Evolutionary conservation across 1,139 yeast species (phyloP), one percentile per base, ranked within the genome.

Genomic region (Magnusiomyces ingens): DNA sequence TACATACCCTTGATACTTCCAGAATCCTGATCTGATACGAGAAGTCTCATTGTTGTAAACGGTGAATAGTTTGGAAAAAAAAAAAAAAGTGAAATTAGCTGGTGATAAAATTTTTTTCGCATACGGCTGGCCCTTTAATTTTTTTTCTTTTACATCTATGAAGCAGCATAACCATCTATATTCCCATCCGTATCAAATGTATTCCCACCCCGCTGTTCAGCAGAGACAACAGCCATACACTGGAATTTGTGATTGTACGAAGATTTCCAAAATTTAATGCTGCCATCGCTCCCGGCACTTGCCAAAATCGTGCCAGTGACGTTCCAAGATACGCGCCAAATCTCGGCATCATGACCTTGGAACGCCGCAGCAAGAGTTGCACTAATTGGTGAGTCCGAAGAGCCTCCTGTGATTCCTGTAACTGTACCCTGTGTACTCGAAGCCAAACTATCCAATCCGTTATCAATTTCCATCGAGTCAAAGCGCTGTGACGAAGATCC

Each of bases 281-380:
- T 83, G 4, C 97, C 98, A 65, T 93, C 99, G 65, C 91, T 97
- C 13, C 99, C 99, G 2, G 97, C 90, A 49, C 95, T 85, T 57
- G 96, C 86, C 58, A 93, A 73, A 13, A 93, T 84, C 0, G 99
- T 89, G 2, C 66, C 99, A 0, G 98, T 89, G 51, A 85, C 70
- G 65, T 93, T 93, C 98, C 98, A 93, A 41, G 87, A 80, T 5
- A 93, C 98, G 50, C 91, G 78, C 99, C 99, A 93, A 1, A 93
- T 96, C 69, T 93, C 98, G 59, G 85, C 85, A 58, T 81, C 79
- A 66, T 89, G 96, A 64, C 88, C 95, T 59, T 78, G 82, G 55
- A 82, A 81, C 1, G 52, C 10, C 21, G 49, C 40, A 10, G 50
- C 21, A 21, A 41, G 48, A 22, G 29, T 36, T 17, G 42, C 41